phyloP scores from a whole-genome alignment of 306 rosid genomes.

The Glycine tomentella region DNA sequence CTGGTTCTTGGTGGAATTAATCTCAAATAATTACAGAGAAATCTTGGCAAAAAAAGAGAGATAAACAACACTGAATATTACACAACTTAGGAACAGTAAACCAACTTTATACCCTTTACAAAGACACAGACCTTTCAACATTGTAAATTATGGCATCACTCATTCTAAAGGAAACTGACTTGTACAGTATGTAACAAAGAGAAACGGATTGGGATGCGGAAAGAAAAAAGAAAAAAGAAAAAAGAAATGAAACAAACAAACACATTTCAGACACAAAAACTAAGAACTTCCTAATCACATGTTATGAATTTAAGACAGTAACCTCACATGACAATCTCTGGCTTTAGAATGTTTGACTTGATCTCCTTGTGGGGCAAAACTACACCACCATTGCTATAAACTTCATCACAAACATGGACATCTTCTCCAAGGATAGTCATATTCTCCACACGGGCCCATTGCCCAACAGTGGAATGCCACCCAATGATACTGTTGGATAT shows the following conservation, averaged over 20 bases:
- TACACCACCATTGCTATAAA: conserved; percentile 95
- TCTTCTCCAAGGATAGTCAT: conserved; percentile 98
- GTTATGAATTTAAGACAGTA: conserved; percentile 30
- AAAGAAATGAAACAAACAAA: conserved; percentile 18
- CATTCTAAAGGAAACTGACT: conserved; percentile 40
- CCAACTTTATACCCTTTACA: conserved; percentile 42
- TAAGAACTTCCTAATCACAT: conserved; percentile 30
- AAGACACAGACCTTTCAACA: conserved; percentile 41
- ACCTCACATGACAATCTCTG: conserved; percentile 94
- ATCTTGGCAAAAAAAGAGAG: neutral
- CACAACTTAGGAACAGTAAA: conserved; percentile 30
- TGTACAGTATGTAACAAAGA: conserved; percentile 14
- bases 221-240: neutral
- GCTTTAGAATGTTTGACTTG: conserved; percentile 92
- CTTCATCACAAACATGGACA: conserved; percentile 90
- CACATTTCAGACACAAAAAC: conserved; percentile 43
- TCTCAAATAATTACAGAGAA: conserved; percentile 22
- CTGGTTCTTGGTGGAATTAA: neutral
- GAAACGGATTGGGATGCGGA: conserved; percentile 14
- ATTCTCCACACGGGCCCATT: conserved; percentile 97
- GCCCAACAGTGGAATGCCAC: conserved; percentile 98
- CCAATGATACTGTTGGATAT: conserved; percentile 93
- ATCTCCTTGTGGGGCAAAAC: conserved; percentile 99
- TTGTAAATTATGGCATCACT: conserved; percentile 34
- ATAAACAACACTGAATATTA: conserved; percentile 20